Evolutionary conservation across 225 moss, liverwort and hornwort genomes (phyloP).

Genomic region (Rhytidiadelphus loreus): DNA sequence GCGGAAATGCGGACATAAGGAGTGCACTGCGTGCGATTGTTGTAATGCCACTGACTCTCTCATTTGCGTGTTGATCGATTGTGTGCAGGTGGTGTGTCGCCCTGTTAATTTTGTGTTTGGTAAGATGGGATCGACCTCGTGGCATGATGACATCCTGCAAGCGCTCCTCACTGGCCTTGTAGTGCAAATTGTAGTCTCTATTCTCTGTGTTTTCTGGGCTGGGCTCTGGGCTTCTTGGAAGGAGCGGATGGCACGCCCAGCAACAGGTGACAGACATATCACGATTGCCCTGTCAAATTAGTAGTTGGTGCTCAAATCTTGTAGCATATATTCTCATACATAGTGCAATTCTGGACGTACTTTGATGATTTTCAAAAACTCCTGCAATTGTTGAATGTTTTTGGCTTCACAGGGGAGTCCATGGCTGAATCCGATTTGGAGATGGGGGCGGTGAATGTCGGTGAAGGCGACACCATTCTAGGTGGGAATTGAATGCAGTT

Average conservation of each 20-base stretch:
- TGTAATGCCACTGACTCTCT: not conserved
- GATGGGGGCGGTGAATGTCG: not conserved
- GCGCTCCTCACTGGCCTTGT: not conserved
- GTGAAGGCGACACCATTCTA: not conserved
- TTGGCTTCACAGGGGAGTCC: not conserved
- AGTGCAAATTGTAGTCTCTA: not conserved
- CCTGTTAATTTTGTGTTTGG: not conserved
- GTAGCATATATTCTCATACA: not conserved
- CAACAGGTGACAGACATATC: not conserved
- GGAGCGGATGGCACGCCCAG: not conserved
- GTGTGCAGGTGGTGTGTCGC: not conserved
- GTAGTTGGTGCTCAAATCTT: not conserved
- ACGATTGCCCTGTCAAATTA: not conserved
- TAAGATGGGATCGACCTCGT: not conserved
- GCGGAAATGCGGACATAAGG: too few relatives aligned
- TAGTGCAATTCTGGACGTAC: not conserved
- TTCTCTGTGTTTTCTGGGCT: not conserved
- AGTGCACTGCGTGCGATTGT: too few relatives aligned
- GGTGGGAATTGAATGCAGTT: not conserved
- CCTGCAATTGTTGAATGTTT: not conserved
- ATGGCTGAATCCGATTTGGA: not conserved
- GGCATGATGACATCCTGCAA: not conserved
- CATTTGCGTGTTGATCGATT: not conserved
- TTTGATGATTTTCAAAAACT: not conserved
- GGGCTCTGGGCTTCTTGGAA: not conserved